Base-by-base conservation (phyloP, 306 rosid genomes). In the Calophaca sinica region DNA sequence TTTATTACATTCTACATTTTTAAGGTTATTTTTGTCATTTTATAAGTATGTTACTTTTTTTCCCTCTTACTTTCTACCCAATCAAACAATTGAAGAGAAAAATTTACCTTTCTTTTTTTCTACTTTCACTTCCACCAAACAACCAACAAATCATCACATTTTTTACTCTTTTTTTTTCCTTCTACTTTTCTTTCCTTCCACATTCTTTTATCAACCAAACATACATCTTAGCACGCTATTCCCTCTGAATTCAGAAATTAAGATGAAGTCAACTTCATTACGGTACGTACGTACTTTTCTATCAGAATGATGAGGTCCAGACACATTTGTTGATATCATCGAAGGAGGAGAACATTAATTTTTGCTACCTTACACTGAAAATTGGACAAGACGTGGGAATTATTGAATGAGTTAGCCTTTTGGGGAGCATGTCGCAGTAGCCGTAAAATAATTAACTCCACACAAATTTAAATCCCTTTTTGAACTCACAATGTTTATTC, bases 281-380 rank as follows among this genome's bases (percentile, higher is more conserved):
- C 15, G 70, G 50, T 29, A 15, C 2, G 41, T 20, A 20, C 26
- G 69, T 41, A 41, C 15, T 8, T 57, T 42, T 66, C 9, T 14
- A 15, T 15, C 52, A 44, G 50, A 62, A 74, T 62, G 32, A 54
- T 44, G 33, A 54, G 48, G 7, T 39, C 44, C 66, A 55, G 10
- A 62, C 46, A 28, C 72, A 29, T 42, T 49, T 65, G 74, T 77
- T 35, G 88, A 53, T 75, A 74, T 78, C 76, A 85, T 85, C 88
- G 74, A 77, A 42, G 2, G n/a, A 46, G 33, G 59, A 49, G 60
- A 79, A 67, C 39, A 32, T 20, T 35, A 26, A 49, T 72, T 81
- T 20, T 76, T 70, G 81, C 83, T 81, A 79, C 58, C 75, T 33
- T 78, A 49, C 88, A 83, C 74, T 29, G 28, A 53, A 76, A 79